Evolutionary conservation across 352 stramenopile species (phyloP).

Genomic region (Globisporangium rhizosaccharum): DNA sequence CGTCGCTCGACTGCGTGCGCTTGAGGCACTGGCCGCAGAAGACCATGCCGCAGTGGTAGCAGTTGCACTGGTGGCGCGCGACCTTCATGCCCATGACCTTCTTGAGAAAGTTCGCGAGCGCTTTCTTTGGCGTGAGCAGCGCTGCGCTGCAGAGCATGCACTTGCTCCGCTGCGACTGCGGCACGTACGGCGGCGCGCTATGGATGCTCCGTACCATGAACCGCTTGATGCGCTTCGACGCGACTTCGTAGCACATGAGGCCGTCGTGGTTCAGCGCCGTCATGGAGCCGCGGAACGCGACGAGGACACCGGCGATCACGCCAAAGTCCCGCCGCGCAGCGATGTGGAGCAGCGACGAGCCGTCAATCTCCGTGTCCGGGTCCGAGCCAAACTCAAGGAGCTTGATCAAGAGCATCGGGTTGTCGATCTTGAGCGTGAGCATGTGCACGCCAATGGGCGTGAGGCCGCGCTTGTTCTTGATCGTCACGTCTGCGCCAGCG

Average conservation of each 20-base stretch:
- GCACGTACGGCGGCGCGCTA: constrained; percentile 37
- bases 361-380: constrained; percentile 57
- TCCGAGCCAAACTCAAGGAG: constrained; percentile 58
- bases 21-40: constrained; percentile 65
- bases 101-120: constrained; percentile 56
- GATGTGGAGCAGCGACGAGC: constrained; percentile 56
- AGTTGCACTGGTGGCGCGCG: constrained; percentile 57
- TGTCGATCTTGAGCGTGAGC: constrained; percentile 74
- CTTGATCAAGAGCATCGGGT: constrained; percentile 52
- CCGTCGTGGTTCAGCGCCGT: constrained; percentile 55
- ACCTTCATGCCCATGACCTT: constrained; percentile 36
- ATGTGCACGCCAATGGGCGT: constrained; percentile 72
- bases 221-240: constrained; percentile 49
- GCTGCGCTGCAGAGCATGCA: constrained; percentile 71
- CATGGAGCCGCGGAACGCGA: constrained; percentile 59
- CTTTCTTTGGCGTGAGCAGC: constrained; percentile 41
- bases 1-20: constrained; percentile 36
- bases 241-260: constrained; percentile 80
- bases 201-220: constrained; percentile 68
- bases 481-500: constrained; percentile 44
- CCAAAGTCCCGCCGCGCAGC: constrained; percentile 46
- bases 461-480: constrained; percentile 58
- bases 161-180: constrained; percentile 46
- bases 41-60: constrained; percentile 78
- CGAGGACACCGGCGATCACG: constrained; percentile 47